These are phyloP conservation scores for Pseudogymnoascus pannorum DNA, from an alignment of 2,329 filamentous ascomycete species.

Conservation along the genomic window DNA sequence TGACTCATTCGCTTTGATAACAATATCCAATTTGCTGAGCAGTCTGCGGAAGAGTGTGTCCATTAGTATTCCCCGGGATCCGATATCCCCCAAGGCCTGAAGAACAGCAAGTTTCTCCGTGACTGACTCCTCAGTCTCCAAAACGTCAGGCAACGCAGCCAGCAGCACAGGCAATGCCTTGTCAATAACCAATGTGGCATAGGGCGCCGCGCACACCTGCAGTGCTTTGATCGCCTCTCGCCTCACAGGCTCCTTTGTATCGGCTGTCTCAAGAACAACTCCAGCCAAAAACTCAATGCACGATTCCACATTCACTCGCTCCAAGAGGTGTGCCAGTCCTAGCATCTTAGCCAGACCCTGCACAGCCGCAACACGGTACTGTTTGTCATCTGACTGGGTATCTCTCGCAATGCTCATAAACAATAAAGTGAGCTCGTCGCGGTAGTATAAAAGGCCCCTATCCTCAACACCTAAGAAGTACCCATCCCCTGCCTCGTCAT, in stretches of 20 bases:
- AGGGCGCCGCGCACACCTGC: conserved; percentile 18
- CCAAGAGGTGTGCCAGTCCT: conserved; percentile 16
- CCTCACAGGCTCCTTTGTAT: conserved; percentile 14
- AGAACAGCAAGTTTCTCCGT: conserved; percentile 11
- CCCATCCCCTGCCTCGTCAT: neutral
- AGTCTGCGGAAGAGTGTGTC: neutral
- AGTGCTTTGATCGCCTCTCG: conserved; percentile 19
- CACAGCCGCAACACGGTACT: conserved; percentile 18
- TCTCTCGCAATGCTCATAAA: neutral
- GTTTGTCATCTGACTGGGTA: neutral
- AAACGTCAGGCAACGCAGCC: conserved; percentile 18
- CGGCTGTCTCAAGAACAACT: conserved; percentile 13
- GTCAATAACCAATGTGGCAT: conserved; percentile 20
- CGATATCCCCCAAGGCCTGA: conserved; percentile 1
- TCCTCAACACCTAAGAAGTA: neutral
- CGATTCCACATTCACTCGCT: neutral
- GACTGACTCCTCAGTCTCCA: conserved; percentile 9
- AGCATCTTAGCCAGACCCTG: conserved; percentile 22
- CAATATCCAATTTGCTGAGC: conserved; percentile 1
- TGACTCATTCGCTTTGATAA: neutral
- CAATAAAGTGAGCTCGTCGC: neutral
- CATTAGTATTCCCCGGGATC: neutral
- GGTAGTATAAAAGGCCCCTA: neutral
- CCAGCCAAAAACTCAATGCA: conserved; percentile 18
- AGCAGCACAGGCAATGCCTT: conserved; percentile 22